Evolutionary conservation across 495 filamentous ascomycete genomes (phyloP), one percentile per base, ranked within the genome.

Genomic region (Penicillium cataractarum): DNA sequence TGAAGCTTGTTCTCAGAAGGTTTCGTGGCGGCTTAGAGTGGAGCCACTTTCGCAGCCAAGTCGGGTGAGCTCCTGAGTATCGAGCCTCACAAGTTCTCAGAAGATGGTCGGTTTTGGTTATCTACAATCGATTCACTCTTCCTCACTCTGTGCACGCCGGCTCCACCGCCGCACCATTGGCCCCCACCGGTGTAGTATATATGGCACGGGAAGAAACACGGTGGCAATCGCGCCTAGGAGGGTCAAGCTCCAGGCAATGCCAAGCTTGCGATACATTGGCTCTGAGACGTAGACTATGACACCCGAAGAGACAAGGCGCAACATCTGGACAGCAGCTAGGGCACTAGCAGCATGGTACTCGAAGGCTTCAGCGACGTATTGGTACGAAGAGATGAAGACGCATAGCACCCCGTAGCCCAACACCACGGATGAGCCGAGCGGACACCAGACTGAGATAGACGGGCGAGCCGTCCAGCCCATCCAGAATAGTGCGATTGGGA

Each of bases 401-500:
- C 74, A 73, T 3, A 78, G 24, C 69, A 83, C 77, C 1, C 79
- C 80, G 48, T 78, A 82, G 6, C 82, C 84, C 46, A 84, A 81
- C 0, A 84, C 58, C 2, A 80, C 78, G 17, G 71, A 73, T 1
- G 78, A 75, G 0, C 61, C 63, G 1, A 84, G 70, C 4, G 75
- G 77, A 22, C 74, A 76, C 80, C 83, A 85, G 53, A 76, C 71
- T 0, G 79, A 80, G 42, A 88, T 82, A 6, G 48, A 62, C 0
- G 70, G 62, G 44, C 79, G 75, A 40, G 75, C 73, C 0, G 77
- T 81, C 83, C 84, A 84, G 3, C 78, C 86, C 72, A 87, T 80
- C 84, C 85, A 87, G 68, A 87, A 87, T 3, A 88, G 66, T 22
- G 69, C 70, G 35, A 83, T 73, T 0, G 86, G 82, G 6, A 89